Base-by-base conservation (phyloP, 2,329 filamentous ascomycete species). In the Ceratocystiopsis minuta region DNA sequence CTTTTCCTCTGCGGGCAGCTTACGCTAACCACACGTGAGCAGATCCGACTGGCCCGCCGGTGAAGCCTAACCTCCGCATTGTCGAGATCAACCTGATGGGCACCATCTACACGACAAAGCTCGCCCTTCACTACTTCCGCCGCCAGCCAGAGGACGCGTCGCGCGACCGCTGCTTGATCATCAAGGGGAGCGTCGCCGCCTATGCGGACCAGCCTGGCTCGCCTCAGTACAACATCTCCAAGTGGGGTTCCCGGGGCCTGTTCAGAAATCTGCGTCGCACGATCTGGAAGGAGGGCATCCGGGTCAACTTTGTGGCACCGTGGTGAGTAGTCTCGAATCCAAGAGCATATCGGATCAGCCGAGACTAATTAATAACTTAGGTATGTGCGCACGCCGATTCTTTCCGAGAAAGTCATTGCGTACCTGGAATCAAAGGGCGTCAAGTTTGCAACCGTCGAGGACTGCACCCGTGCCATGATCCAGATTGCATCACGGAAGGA, bases 81-180 rank as follows among this genome's bases (percentile, higher is more conserved):
- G 51, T 65, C 5, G 49, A 61, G 15, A 56, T 65, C 24, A 65
- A 66, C 42, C 47, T 65, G 13, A 52, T 57, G 4, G 64, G 64
- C 4, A 59, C 57, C 0, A 43, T 64, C 13, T 67, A 67, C 49
- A 67, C 65, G 0, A 55, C 58, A 42, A 67, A 66, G 45, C 54
- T 67, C 0, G 64, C 64, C 0, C 53, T 65, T 10, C 61, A 66
- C 46, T 65, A 65, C 45, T 67, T 67, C 48, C 51, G 62, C 2
- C 55, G 59, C 37, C 58, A 62, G 32, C 59, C 61, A 0, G 57
- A 59, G 15, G 53, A 46, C 0, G 50, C 55, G 0, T 55, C 59
- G 1, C 52, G 59, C 7, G 64, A 68, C 43, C 57, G 66, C 1
- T 65, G 64, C 43, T 60, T 70, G 34, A 63, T 70, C 38, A 61